These are phyloP conservation scores for Penicillium verhagenii DNA, from an alignment of 495 filamentous ascomycete species.

Conservation along the genomic window DNA sequence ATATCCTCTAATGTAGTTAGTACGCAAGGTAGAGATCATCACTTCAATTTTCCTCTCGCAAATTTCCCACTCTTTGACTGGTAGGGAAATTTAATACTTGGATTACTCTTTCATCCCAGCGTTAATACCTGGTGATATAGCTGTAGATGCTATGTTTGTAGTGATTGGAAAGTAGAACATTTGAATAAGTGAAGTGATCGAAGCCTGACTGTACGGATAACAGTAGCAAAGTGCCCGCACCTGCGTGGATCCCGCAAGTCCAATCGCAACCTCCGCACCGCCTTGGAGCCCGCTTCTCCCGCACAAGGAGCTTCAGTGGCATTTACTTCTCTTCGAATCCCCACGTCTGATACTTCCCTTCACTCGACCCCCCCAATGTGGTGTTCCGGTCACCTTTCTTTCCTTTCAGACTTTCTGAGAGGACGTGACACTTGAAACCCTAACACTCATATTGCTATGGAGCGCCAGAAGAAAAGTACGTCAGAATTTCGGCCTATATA, in stretches of 20 bases:
- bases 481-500: neutral
- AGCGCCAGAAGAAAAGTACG: slow-evolving; percentile 81
- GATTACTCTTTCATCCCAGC: too few relatives aligned
- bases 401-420: slow-evolving; percentile 42
- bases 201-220: too few relatives aligned
- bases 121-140: too few relatives aligned
- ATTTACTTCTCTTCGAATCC: slow-evolving; percentile 5
- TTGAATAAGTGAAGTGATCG: too few relatives aligned
- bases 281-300: slow-evolving; percentile 22
- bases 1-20: too few relatives aligned
- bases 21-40: too few relatives aligned
- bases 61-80: too few relatives aligned
- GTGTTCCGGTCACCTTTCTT: slow-evolving; percentile 41
- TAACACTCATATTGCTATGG: slow-evolving; percentile 54
- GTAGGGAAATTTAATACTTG: too few relatives aligned
- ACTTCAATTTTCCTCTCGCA: too few relatives aligned
- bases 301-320: neutral
- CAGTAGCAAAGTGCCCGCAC: neutral
- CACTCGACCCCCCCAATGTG: slow-evolving; percentile 39
- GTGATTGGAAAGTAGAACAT: too few relatives aligned
- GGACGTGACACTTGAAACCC: slow-evolving; percentile 32
- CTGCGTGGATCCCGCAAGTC: slow-evolving; percentile 2
- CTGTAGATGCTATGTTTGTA: too few relatives aligned
- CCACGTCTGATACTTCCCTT: neutral
- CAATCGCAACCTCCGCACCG: slow-evolving; percentile 30